Conservation (phyloP, 208 protist species). For the Acanthamoeba sp. region DNA sequence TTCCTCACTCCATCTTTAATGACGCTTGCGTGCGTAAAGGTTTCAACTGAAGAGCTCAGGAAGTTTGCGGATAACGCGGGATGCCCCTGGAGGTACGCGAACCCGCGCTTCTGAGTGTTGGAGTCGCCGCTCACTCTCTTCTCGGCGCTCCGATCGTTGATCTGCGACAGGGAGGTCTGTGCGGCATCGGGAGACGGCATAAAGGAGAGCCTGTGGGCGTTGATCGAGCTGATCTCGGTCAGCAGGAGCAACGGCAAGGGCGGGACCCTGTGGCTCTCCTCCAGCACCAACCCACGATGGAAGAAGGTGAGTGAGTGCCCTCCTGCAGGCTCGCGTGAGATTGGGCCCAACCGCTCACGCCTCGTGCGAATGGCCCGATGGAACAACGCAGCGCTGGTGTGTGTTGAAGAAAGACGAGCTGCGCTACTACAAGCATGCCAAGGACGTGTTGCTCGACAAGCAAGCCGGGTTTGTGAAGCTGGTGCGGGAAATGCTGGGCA, state of each 20-base stretch:
- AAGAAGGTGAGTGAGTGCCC: no score
- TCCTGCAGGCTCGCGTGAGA: no score
- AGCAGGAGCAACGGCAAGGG: neutral
- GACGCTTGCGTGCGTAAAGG: neutral
- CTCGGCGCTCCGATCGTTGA: no score
- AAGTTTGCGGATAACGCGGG: neutral
- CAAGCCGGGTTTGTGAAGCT: neutral
- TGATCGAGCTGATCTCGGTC: neutral
- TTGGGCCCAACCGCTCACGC: no score
- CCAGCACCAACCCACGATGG: neutral
- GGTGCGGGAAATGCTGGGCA: neutral
- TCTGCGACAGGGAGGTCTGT: neutral
- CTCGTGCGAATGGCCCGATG: no score
- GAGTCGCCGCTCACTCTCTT: neutral
- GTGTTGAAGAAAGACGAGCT: neutral
- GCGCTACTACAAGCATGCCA: neutral
- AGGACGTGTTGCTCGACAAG: neutral
- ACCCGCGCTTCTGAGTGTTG: no score
- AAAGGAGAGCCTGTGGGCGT: neutral
- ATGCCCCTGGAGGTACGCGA: neutral
- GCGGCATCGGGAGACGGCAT: neutral
- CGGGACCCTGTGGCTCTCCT: neutral
- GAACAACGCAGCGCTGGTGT: no score
- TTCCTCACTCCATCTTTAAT: neutral
- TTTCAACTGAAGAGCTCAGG: neutral